Conservation (phyloP, 2,329 filamentous ascomycete species). For the Penicillium occitanis region DNA sequence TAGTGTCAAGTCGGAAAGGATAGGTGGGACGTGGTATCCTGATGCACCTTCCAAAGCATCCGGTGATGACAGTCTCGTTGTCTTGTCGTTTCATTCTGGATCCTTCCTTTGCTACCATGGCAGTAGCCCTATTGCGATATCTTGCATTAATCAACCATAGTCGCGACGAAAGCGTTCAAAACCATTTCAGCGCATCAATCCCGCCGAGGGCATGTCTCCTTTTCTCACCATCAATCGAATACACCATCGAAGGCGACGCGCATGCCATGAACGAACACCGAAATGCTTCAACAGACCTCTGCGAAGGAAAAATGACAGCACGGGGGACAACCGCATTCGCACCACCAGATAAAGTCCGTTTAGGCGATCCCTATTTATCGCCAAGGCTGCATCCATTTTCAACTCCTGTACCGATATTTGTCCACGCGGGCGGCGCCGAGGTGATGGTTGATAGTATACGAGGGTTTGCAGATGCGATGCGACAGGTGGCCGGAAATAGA, state of each 20-base stretch:
- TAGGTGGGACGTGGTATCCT: slow-evolving; percentile 18
- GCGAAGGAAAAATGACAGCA: slow-evolving; percentile 22
- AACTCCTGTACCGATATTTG: slow-evolving; percentile 24
- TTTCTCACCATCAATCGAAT: slow-evolving; percentile 25
- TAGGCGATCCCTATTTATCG: slow-evolving; percentile 24
- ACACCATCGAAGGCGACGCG: slow-evolving; percentile 16
- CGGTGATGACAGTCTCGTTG: background rate
- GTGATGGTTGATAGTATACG: slow-evolving; percentile 23
- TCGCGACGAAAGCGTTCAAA: background rate
- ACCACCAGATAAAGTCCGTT: slow-evolving; percentile 19
- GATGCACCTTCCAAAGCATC: background rate
- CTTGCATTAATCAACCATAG: background rate
- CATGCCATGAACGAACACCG: slow-evolving; percentile 7
- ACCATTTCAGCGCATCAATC: background rate
- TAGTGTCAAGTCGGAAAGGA: slow-evolving; percentile 6
- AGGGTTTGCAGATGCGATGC: slow-evolving; percentile 8
- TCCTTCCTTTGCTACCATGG: slow-evolving; percentile 6
- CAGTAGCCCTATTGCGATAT: background rate
- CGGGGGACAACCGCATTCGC: slow-evolving; percentile 24
- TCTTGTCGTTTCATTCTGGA: slow-evolving; percentile 17
- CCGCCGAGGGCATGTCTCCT: slow-evolving; percentile 22
- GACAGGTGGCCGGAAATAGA: slow-evolving; percentile 5
- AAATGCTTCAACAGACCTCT: slow-evolving; percentile 23
- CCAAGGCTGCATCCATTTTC: slow-evolving; percentile 24
- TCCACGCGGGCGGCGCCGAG: slow-evolving; percentile 23